phyloP scores from a whole-genome alignment of 805 yeast genomes.

The Tetrapisispora arboricola region DNA sequence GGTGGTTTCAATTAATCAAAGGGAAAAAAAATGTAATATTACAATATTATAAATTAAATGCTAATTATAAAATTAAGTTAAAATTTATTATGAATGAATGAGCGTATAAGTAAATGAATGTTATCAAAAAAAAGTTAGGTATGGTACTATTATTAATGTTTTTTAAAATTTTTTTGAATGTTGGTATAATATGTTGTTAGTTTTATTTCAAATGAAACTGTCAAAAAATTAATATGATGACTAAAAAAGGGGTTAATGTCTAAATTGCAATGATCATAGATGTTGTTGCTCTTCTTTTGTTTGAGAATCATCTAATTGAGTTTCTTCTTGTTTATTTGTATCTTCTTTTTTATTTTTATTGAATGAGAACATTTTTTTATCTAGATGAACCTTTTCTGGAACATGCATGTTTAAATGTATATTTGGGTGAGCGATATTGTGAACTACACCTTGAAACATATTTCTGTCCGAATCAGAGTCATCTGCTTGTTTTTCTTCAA shows the following conservation, averaged over 20 bases:
- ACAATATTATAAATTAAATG: background rate
- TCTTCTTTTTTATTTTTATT: background rate
- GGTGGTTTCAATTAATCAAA: too few relatives aligned
- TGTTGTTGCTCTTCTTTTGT: background rate
- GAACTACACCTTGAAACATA: background rate
- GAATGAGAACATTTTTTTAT: background rate
- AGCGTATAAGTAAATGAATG: background rate
- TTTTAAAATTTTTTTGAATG: background rate
- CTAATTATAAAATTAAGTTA: background rate
- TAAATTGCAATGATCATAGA: too few relatives aligned
- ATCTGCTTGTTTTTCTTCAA: constrained; percentile 1
- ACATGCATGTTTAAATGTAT: constrained; percentile 1
- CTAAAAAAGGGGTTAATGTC: too few relatives aligned
- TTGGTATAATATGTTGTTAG: too few relatives aligned
- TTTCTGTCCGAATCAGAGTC: background rate
- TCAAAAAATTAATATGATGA: too few relatives aligned
- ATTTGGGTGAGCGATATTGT: background rate
- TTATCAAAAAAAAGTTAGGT: background rate
- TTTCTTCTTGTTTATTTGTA: background rate
- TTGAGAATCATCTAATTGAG: background rate
- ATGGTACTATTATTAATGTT: background rate
- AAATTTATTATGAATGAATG: background rate
- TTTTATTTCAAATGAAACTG: too few relatives aligned
- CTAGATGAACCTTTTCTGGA: background rate
- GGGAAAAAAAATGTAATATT: background rate